Base-by-base conservation (phyloP, 257 asterid genomes). In the Mentha longifolia region DNA sequence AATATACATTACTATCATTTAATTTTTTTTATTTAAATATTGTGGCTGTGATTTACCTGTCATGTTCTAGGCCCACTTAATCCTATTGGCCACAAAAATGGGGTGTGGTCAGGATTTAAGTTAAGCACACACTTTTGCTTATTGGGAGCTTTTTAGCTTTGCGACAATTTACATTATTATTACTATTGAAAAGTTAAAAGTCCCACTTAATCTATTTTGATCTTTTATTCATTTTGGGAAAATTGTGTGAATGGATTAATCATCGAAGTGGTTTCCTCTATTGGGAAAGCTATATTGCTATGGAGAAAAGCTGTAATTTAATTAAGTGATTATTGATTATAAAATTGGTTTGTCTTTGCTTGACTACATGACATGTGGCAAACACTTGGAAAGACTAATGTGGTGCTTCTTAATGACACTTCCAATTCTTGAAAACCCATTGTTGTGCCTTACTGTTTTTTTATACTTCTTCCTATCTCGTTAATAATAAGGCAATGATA, bases 321-420 rank as follows among this genome's bases (percentile, higher is more conserved):
- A 59, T 67, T 25, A 30, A 49, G 75, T 79, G 60, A 73, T 71
- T 41, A 65, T 47, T 31, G 60, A 73, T 71, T 41, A 65, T 47
- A 22, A 30, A 28, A 35, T 64, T 62, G 35, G 45, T 77, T 68
- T 60, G 67, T 42, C 65, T 68, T 63, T 71, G 46, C 59, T 62
- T 64, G 77, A 31, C 67, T 74, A 76, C 88, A 77, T 65, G 63
- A 67, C 89, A 85, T 80, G 89, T 84, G 92, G 77, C 80, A 41
- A 78, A 45, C 81, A 72, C 43, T 69, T 31, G 6, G 35, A 33
- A 50, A 59, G 68, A 51, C 35, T 12, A 42, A 49, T 50, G 59
- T 76, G 73, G 51, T 39, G 54, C 50, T 46, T 37, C n/a, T 59
- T 69, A 33, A 30, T 52, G 47, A 66, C 67, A 60, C 28, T 52